These are phyloP conservation scores for Candida neerlandica DNA, from an alignment of 1,139 yeast genomes.

Conservation along the genomic window DNA sequence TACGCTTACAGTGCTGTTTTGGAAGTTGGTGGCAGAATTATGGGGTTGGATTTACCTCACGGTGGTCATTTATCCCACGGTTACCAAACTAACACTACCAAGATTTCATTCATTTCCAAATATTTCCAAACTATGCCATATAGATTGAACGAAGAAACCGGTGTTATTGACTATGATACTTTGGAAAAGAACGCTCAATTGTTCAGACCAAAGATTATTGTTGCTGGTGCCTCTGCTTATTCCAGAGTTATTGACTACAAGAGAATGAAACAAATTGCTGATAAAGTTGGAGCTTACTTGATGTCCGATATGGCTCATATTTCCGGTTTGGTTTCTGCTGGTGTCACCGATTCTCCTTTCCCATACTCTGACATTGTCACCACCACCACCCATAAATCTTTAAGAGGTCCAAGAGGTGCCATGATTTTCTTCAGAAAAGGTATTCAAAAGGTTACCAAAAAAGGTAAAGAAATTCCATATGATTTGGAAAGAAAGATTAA, in stretches of 20 bases:
- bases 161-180: conserved; percentile 87
- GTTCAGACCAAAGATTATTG: conserved; percentile 92
- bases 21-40: conserved; percentile 88
- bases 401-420: conserved; percentile 99
- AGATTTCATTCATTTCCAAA: conserved; percentile 88
- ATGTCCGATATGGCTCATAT: conserved; percentile 97
- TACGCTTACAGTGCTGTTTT: conserved; percentile 91
- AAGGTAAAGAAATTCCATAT: conserved; percentile 84
- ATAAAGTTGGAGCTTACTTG: conserved; percentile 89
- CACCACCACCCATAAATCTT: conserved; percentile 94
- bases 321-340: conserved; percentile 92
- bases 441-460: conserved; percentile 77
- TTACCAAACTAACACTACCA: conserved; percentile 84
- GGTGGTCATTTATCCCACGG: conserved; percentile 98
- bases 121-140: conserved; percentile 98
- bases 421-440: conserved; percentile 98
- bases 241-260: conserved; percentile 88
- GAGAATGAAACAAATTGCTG: conserved; percentile 87
- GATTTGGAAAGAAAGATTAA: conserved; percentile 89
- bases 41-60: conserved; percentile 97
- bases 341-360: conserved; percentile 90
- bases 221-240: conserved; percentile 97
- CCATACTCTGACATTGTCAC: conserved; percentile 95
- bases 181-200: conserved; percentile 80
- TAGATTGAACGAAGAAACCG: conserved; percentile 81